phyloP scores from a whole-genome alignment of 1,139 yeast species.

The Suhomyces terraborum region DNA sequence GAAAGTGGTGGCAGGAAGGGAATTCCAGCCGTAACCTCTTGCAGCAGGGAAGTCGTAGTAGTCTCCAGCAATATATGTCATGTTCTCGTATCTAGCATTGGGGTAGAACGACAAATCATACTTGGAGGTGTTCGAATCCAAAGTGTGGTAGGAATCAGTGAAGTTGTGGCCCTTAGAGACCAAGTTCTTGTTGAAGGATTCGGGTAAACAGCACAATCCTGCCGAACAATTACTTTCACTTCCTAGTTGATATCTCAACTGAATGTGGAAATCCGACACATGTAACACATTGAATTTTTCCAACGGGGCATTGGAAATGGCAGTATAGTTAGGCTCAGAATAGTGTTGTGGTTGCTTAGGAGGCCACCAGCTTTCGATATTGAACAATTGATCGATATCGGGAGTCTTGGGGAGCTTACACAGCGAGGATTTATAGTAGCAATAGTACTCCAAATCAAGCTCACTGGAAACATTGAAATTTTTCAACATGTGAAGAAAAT shows the following conservation, averaged over 20 bases:
- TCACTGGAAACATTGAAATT: conserved; percentile 41
- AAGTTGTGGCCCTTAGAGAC: conserved; percentile 35
- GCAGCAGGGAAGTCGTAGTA: conserved; percentile 39
- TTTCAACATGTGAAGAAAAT: conserved; percentile 40
- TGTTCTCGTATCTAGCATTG: conserved; percentile 38
- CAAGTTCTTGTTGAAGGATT: conserved; percentile 34
- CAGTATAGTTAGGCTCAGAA: conserved; percentile 28
- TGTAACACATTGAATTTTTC: conserved; percentile 49
- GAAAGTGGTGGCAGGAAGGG: conserved; percentile 58
- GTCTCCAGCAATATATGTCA: conserved; percentile 42
- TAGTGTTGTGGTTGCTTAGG: conserved; percentile 28
- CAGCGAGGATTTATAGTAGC: conserved; percentile 30
- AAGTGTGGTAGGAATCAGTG: conserved; percentile 26
- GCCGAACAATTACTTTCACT: conserved; percentile 62
- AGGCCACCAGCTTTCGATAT: conserved; percentile 37
- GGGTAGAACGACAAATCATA: conserved; percentile 36
- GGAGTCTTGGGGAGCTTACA: conserved; percentile 35
- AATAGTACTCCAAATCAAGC: conserved; percentile 38
- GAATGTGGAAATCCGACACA: conserved; percentile 56
- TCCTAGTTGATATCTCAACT: conserved; percentile 57
- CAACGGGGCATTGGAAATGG: conserved; percentile 15
- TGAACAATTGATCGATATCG: conserved; percentile 29
- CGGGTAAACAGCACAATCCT: conserved; percentile 51
- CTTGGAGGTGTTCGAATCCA: conserved; percentile 22
- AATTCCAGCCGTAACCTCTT: conserved; percentile 44